Evolutionary conservation across 306 rosid genomes (phyloP).

Genomic region (Cicer yamashitae): DNA sequence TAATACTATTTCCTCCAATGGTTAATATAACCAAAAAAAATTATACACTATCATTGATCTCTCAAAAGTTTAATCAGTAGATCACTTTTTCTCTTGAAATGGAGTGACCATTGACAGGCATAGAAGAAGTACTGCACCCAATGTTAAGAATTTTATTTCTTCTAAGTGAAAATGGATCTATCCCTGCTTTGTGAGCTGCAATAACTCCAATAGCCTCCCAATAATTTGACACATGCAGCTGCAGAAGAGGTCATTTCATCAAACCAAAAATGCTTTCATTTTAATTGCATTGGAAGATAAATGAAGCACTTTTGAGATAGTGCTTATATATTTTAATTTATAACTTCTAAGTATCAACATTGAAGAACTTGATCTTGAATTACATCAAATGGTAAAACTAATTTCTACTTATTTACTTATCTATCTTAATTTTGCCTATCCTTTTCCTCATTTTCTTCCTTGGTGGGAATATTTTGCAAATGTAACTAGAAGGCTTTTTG

Average conservation of each 20-base stretch:
- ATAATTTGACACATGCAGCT: conserved; percentile 87
- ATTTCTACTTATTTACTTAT: neutral
- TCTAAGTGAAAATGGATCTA: conserved; percentile 80
- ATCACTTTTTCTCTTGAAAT: conserved; percentile 44
- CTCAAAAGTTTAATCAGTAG: conserved; percentile 30
- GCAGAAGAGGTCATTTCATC: conserved; percentile 49
- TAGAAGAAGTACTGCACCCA: conserved; percentile 36
- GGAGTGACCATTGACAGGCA: conserved; percentile 58
- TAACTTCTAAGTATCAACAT: no score
- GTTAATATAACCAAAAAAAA: conserved; percentile 11
- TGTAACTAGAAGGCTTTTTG: neutral
- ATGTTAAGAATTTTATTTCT: conserved; percentile 66
- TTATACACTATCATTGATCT: neutral
- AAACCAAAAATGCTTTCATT: conserved; percentile 38
- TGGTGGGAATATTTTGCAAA: neutral
- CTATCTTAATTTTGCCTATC: neutral
- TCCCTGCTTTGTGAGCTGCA: conserved; percentile 93
- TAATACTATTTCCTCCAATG: neutral
- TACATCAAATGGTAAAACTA: neutral
- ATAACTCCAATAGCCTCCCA: conserved; percentile 94
- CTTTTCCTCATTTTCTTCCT: neutral
- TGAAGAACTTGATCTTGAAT: neutral
- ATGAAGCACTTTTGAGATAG: neutral
- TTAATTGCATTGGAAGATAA: conserved; percentile 11
- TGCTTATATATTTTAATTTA: neutral